Percentiles rank a stretch among this genome's conserved stretches.
Evolutionary conservation across 148 eudicot species (phyloP).

Genomic region (Cornus florida): DNA sequence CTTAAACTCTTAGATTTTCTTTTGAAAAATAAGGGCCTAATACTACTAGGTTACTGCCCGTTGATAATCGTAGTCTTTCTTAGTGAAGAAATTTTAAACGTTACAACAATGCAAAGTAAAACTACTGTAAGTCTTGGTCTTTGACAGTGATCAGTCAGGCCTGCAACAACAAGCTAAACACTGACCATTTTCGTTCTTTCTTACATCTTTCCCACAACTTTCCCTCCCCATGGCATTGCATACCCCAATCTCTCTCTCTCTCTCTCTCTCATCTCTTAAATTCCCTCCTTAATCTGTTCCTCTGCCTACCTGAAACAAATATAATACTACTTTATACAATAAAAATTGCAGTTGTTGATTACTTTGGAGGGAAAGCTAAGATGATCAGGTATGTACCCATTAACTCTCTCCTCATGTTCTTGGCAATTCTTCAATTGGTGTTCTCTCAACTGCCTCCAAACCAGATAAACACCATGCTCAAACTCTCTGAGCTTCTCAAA

Average conservation of each 20-base stretch:
- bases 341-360: not conserved
- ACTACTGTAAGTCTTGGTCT: not conserved
- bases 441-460: slow-evolving; percentile 36
- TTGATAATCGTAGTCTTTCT: no score
- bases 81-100: no score
- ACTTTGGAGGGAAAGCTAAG: not conserved
- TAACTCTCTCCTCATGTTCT: slow-evolving; percentile 12
- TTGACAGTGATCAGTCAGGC: not conserved
- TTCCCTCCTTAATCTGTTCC: not conserved
- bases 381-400: slow-evolving; percentile 23
- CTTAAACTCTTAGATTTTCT: no score
- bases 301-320: not conserved
- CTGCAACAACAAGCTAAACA: not conserved
- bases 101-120: not conserved
- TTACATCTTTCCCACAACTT: no score
- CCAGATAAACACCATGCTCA: slow-evolving; percentile 49
- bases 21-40: no score
- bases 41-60: no score
- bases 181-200: not conserved
- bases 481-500: slow-evolving; percentile 35
- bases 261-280: not conserved
- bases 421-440: slow-evolving; percentile 20
- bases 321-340: not conserved
- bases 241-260: not conserved
- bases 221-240: no score